Evolutionary conservation across 257 asterid genomes (phyloP).

Genomic region (Hygrophila difformis): DNA sequence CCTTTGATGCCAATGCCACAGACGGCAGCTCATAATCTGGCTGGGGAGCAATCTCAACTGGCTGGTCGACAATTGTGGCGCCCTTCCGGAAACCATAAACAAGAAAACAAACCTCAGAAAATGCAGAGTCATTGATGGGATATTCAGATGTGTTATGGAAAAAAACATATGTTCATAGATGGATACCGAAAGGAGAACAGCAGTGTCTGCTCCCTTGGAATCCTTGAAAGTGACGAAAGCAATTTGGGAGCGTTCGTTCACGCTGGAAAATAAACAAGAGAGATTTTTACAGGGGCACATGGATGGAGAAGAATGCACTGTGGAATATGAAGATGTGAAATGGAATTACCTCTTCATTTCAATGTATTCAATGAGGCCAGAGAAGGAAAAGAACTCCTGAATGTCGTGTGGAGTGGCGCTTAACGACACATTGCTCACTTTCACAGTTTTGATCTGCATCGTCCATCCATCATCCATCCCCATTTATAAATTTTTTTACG

Average conservation of each 20-base stretch:
- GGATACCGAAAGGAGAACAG: constrained; percentile 57
- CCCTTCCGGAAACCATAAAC: constrained; percentile 26
- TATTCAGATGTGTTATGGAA: too few relatives aligned
- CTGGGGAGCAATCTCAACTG: constrained; percentile 35
- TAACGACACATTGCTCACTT: constrained; percentile 58
- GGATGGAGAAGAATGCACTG: not conserved
- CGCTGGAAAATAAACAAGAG: constrained; percentile 25
- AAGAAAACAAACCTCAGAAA: too few relatives aligned
- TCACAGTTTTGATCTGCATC: constrained; percentile 55
- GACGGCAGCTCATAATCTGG: constrained; percentile 41
- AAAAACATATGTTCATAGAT: too few relatives aligned
- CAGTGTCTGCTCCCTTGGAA: constrained; percentile 52
- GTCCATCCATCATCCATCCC: too few relatives aligned
- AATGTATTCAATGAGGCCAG: constrained; percentile 53
- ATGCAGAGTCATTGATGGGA: too few relatives aligned
- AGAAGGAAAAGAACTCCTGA: constrained; percentile 70
- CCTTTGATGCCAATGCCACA: constrained; percentile 22
- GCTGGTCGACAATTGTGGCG: constrained; percentile 58
- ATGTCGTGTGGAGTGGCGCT: constrained; percentile 53
- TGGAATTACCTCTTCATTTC: constrained; percentile 45
- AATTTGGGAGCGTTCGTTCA: constrained; percentile 45
- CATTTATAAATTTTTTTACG: too few relatives aligned
- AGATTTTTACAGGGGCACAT: not conserved
- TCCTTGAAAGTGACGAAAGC: constrained; percentile 65
- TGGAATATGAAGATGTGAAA: not conserved